Percentiles rank a stretch among this genome's conserved stretches.
phyloP scores from a whole-genome alignment of 1,284 basidiomycete genomes.

The Pseudozyma thailandica region DNA sequence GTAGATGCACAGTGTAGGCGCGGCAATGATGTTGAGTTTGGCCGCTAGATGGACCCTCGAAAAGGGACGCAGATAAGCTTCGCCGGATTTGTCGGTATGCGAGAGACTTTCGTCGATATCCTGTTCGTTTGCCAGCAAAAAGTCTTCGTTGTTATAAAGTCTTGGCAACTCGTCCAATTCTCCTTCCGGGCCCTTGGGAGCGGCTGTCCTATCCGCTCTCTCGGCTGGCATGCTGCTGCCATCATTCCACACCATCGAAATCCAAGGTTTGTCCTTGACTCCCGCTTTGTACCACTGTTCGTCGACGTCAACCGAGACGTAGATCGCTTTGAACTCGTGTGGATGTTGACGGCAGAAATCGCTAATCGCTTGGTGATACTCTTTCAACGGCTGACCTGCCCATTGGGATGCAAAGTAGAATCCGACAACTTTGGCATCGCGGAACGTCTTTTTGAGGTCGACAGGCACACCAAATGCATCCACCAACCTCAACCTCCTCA shows the following conservation, averaged over 20 bases:
- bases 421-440: constrained; percentile 65
- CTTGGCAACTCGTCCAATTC: constrained; percentile 40
- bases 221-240: constrained; percentile 61
- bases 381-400: constrained; percentile 54
- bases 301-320: constrained; percentile 67
- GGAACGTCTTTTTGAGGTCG: constrained; percentile 61
- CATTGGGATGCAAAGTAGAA: constrained; percentile 69
- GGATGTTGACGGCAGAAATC: constrained; percentile 61
- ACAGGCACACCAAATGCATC: constrained; percentile 63
- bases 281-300: constrained; percentile 64
- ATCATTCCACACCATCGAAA: constrained; percentile 69
- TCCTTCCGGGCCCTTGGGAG: constrained; percentile 13
- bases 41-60: constrained; percentile 68
- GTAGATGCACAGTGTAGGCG: constrained; percentile 68
- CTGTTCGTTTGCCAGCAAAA: constrained; percentile 67
- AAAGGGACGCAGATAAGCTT: constrained; percentile 68
- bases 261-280: constrained; percentile 64
- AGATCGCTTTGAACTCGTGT: constrained; percentile 67
- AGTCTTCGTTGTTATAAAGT: constrained; percentile 64
- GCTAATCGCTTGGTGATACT: constrained; percentile 58
- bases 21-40: constrained; percentile 67
- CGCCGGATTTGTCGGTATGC: constrained; percentile 57
- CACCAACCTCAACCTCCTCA: constrained; percentile 66
- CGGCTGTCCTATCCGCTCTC: constrained; percentile 27
- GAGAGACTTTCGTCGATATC: constrained; percentile 67